Base-by-base conservation (phyloP, 2,329 filamentous ascomycete genomes). In the Aquanectria penicillioides region DNA sequence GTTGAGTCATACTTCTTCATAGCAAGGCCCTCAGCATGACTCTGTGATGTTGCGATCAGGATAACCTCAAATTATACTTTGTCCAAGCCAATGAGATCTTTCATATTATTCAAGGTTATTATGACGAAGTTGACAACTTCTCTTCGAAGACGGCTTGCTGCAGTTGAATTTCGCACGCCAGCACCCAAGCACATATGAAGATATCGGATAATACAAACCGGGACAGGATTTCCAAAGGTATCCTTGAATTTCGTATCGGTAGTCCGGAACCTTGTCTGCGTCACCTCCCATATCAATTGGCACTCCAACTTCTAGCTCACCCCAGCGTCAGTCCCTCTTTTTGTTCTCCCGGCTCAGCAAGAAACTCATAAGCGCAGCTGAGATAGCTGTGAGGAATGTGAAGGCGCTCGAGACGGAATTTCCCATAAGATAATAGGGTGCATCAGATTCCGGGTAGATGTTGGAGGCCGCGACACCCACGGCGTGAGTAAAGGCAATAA, bases 271-370 rank as follows among this genome's bases (percentile, higher is more conserved):
- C 23, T 61, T 50, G 33, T 61, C 61, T 13, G 57, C 52, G 47
- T 63, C 61, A 13, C 61, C 61, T 3, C 61, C 61, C 61, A 63
- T 63, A 25, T 63, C 61, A 5, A 61, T 41, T 6, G 61, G 44
- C 9, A 55, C 41, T 12, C 57, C 52, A 36, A 33, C 41, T 20
- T 61, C 61, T 3, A 53, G 61, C 41, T 57, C 61, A 31, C 61
- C 61, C 12, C 57, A 57, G 2, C 33, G 52, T 11, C 61, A 48
- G 31, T 57, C 61, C 20, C 47, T 29, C 13, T 29, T 60, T 9
- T 31, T 46, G 34, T 63, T 63, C 48, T 61, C 60, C 36, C 38
- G 17, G 6, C 23, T 44, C 3, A 63, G 57, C n/a, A 61, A 25
- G 9, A 63, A 34, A 20, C 60, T 63, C 60, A 63, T 63, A 9